phyloP scores from a whole-genome alignment of 371 early-diverging fungal species.

The Lichtheimia hyalospora region DNA sequence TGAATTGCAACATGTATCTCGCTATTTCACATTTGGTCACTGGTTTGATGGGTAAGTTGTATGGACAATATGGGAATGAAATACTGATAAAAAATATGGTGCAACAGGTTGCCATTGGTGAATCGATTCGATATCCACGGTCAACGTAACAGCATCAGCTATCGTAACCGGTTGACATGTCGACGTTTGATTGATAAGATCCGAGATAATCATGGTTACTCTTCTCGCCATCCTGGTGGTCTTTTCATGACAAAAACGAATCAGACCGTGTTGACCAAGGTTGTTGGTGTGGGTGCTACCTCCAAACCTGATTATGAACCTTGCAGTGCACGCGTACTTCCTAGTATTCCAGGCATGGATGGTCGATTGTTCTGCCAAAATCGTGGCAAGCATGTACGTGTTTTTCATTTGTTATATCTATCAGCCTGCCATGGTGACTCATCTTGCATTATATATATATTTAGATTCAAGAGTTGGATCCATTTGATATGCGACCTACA shows the following conservation, averaged over 20 bases:
- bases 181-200: slow-evolving; percentile 62
- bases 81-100: not conserved
- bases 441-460: slow-evolving; percentile 5
- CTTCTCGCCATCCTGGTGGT: slow-evolving; percentile 65
- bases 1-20: slow-evolving; percentile 60
- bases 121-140: slow-evolving; percentile 67
- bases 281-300: slow-evolving; percentile 50
- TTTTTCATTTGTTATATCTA: not conserved
- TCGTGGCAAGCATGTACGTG: slow-evolving; percentile 57
- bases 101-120: slow-evolving; percentile 49
- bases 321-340: slow-evolving; percentile 54
- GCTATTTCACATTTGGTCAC: slow-evolving; percentile 65
- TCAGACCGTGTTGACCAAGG: slow-evolving; percentile 62
- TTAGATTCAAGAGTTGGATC: slow-evolving; percentile 73
- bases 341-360: slow-evolving; percentile 53
- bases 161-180: slow-evolving; percentile 61
- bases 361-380: slow-evolving; percentile 61
- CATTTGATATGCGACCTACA: slow-evolving; percentile 70
- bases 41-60: slow-evolving; percentile 67
- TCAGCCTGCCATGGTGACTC: not conserved
- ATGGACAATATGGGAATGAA: not conserved
- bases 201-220: slow-evolving; percentile 68
- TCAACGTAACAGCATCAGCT: slow-evolving; percentile 51
- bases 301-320: slow-evolving; percentile 59
- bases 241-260: slow-evolving; percentile 67